Evolutionary conservation across 78 protist genomes (phyloP).

Genomic region (Dictyostelium brefeldianum): DNA sequence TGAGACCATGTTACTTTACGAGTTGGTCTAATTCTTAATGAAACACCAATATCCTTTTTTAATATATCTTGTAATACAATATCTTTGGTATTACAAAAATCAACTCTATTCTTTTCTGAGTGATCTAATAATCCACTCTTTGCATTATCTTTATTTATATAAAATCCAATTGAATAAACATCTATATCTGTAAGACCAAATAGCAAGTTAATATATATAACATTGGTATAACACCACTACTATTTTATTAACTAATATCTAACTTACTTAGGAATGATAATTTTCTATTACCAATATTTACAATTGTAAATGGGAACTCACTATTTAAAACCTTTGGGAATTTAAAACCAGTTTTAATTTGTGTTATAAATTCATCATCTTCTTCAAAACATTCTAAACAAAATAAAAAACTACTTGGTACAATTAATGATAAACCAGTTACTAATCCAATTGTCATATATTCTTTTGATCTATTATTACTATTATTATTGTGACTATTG

Average conservation of each 20-base stretch:
- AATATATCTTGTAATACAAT: background rate
- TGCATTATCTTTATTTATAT: constrained; percentile 28
- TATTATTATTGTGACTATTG: background rate
- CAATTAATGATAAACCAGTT: background rate
- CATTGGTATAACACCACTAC: background rate
- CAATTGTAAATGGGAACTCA: constrained; percentile 3
- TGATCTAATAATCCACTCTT: background rate
- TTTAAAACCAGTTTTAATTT: constrained; percentile 60
- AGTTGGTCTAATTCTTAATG: constrained; percentile 52
- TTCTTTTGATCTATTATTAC: background rate
- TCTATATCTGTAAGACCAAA: constrained; percentile 28
- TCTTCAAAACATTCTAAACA: constrained; percentile 68
- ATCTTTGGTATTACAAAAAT: background rate
- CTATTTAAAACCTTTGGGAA: constrained; percentile 50
- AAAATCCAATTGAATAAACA: constrained; percentile 65
- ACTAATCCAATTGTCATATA: background rate
- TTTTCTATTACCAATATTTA: constrained; percentile 38
- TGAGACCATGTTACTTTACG: constrained; percentile 56
- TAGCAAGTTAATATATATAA: too few relatives aligned
- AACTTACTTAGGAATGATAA: constrained; percentile 32
- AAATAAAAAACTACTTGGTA: background rate
- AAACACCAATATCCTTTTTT: constrained; percentile 28
- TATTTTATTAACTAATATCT: background rate
- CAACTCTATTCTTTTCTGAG: background rate
- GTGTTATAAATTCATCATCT: constrained; percentile 14